phyloP scores from a whole-genome alignment of 73 alveolate species.

The Paraurostyla sp. region DNA sequence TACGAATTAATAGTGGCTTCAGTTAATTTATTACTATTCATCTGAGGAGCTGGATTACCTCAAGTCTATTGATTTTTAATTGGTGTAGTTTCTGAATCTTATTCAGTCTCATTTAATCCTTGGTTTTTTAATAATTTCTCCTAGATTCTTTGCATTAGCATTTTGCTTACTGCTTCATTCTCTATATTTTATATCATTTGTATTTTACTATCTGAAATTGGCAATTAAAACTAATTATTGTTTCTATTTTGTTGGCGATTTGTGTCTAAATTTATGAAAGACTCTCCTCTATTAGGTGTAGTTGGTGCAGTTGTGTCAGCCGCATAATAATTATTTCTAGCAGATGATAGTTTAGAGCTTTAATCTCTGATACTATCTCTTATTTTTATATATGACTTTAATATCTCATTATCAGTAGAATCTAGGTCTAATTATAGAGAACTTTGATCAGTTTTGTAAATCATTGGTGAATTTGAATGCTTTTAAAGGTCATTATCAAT shows the following conservation, averaged over 20 bases:
- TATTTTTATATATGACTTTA: constrained; percentile 12
- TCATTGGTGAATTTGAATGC: neutral
- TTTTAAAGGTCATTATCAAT: neutral
- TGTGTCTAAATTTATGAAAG: neutral
- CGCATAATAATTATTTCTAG: neutral
- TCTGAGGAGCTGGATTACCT: too few species aligned
- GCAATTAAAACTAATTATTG: neutral
- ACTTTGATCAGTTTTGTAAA: neutral
- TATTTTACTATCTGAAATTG: neutral
- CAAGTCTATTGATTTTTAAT: neutral
- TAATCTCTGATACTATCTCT: neutral
- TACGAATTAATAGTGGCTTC: neutral
- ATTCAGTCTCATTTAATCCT: neutral
- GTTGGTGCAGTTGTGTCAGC: neutral
- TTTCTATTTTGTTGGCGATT: neutral
- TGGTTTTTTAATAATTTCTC: neutral
- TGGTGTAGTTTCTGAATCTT: neutral
- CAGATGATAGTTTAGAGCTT: neutral
- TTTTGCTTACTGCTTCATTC: constrained; percentile 31
- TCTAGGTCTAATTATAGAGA: neutral
- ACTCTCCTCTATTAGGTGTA: neutral
- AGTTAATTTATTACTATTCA: neutral
- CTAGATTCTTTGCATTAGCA: constrained; percentile 16
- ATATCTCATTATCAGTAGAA: constrained; percentile 9
- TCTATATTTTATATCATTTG: neutral